Percentiles rank a stretch among this genome's conserved stretches.
These are phyloP conservation scores for Xanthoconium stramineum DNA, from an alignment of 768 basidiomycete genomes.

Conservation along the genomic window DNA sequence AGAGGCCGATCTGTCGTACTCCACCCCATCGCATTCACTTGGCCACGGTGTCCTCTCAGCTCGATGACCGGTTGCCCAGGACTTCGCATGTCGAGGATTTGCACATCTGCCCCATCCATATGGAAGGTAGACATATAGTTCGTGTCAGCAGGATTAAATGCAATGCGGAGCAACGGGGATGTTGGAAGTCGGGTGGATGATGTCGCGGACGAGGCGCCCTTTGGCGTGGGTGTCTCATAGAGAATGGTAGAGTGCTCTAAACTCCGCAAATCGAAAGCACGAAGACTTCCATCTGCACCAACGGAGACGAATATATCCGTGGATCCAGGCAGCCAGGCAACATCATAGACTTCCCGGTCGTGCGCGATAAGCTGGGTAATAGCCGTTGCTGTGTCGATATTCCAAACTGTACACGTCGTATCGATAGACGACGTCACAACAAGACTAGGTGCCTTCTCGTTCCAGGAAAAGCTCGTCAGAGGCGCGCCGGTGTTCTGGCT, in stretches of 20 bases:
- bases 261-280: slow-evolving; percentile 94
- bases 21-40: slow-evolving; percentile 90
- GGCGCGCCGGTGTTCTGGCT: slow-evolving; percentile 82
- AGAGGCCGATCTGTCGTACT: slow-evolving; percentile 79
- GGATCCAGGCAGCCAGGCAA: slow-evolving; percentile 96
- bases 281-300: slow-evolving; percentile 93
- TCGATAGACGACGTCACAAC: slow-evolving; percentile 98
- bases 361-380: slow-evolving; percentile 98
- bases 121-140: slow-evolving; percentile 98
- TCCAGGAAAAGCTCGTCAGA: slow-evolving; percentile 97
- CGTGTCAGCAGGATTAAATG: slow-evolving; percentile 87
- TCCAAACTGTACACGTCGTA: slow-evolving; percentile 99
- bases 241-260: slow-evolving; percentile 98
- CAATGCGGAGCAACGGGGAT: slow-evolving; percentile 80
- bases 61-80: slow-evolving; percentile 96
- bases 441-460: slow-evolving; percentile 83
- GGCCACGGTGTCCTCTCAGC: slow-evolving; percentile 75
- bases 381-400: slow-evolving; percentile 89
- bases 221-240: slow-evolving; percentile 88
- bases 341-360: slow-evolving; percentile 94
- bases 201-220: slow-evolving; percentile 59
- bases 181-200: slow-evolving; percentile 67
- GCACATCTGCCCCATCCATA: slow-evolving; percentile 84
- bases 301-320: slow-evolving; percentile 98
- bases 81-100: slow-evolving; percentile 95